Conservation (phyloP, 2,329 filamentous ascomycete genomes). For the Xylariaceae sp. region DNA sequence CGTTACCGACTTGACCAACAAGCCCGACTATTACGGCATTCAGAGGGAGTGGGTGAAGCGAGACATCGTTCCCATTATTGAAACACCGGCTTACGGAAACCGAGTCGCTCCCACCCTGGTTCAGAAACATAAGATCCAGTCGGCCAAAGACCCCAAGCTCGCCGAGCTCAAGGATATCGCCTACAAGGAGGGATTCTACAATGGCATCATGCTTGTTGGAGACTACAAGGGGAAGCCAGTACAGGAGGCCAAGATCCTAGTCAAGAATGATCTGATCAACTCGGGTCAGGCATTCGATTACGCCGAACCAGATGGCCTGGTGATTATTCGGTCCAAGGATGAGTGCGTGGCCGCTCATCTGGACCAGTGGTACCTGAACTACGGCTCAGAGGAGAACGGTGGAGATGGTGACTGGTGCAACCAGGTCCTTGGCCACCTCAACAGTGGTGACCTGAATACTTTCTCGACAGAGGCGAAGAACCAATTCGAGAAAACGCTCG, state of each 20-base stretch:
- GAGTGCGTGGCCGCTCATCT: slow-evolving; percentile 92
- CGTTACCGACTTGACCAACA: slow-evolving; percentile 85
- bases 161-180: slow-evolving; percentile 94
- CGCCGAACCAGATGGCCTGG: slow-evolving; percentile 80
- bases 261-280: slow-evolving; percentile 78
- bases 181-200: slow-evolving; percentile 97
- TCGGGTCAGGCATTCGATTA: slow-evolving; percentile 85
- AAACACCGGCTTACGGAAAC: slow-evolving; percentile 80
- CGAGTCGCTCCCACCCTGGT: slow-evolving; percentile 48
- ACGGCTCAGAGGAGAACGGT: no score
- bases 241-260: slow-evolving; percentile 83
- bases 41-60: slow-evolving; percentile 95
- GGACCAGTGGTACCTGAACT: slow-evolving; percentile 98
- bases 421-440: not conserved
- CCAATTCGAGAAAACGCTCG: slow-evolving; percentile 8
- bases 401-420: slow-evolving; percentile 3
- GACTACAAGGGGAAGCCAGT: slow-evolving; percentile 89
- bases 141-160: slow-evolving; percentile 92
- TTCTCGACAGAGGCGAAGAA: slow-evolving; percentile 8
- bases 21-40: slow-evolving; percentile 94
- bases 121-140: slow-evolving; percentile 76
- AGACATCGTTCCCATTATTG: slow-evolving; percentile 86
- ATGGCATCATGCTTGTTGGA: slow-evolving; percentile 86
- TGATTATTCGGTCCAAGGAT: slow-evolving; percentile 87
- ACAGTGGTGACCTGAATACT: slow-evolving; percentile 5